Evolutionary conservation across 202 grass and related monocot species (phyloP), one percentile per base, ranked within the genome.

Genomic region (Zoysia matrella): DNA sequence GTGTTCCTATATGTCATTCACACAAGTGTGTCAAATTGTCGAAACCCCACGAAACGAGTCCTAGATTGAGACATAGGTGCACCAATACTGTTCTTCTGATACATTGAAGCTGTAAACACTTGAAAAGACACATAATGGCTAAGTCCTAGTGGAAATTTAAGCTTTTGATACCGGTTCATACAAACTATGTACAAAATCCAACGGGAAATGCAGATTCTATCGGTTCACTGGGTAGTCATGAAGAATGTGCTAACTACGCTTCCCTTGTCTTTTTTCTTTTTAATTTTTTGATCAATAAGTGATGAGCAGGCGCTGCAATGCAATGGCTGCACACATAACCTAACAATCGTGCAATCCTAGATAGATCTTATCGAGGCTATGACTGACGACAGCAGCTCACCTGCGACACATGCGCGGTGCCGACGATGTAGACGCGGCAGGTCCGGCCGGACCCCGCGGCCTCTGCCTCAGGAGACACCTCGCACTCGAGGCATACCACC

Each of bases 361-460:
- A 82, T 40, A 56, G 0, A 78, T 11, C 0, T 11, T 49, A 54
- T 14, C 12, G 45, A 6, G 61, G 6, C 7, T 8, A 52, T 5
- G 14, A 50, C 14, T 22, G 55, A 22, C 5, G 13, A 70, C 11
- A 46, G 2, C 2, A 88, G 41, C 48, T 80, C 56, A 98, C 95
- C 92, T 93, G 88, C 60, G 95, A 98, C 4, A 98, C 95, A 67
- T 98, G 95, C 47, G 95, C 92, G 2, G 95, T 98, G 18, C 95
- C 95, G 16, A 98, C 90, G 13, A 95, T 71, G 77, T 98, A 95
- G 49, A 98, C 85, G 71, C 92, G 80, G 89, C 95, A 98, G 61
- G 88, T 76, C 11, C 63, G 83, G 50, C 67, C 84, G 3, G 43
- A 62, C 11, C 79, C 88, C 0, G 83, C 69, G 42, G 74, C 79